Evolutionary conservation across 1,139 yeast genomes (phyloP).

Genomic region (Lodderomyces theae): DNA sequence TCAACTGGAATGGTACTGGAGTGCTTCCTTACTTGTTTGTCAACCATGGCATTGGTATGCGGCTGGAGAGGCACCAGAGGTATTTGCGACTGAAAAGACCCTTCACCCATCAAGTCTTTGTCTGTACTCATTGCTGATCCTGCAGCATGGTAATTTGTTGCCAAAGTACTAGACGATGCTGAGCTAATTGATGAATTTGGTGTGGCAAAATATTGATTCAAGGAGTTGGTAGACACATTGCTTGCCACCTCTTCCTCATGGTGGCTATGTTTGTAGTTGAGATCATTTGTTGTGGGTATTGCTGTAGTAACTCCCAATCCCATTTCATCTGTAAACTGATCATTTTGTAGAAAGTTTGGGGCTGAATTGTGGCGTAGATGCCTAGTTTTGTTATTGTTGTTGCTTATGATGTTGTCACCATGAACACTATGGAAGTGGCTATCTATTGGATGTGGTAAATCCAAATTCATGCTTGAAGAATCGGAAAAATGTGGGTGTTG

Average conservation of each 20-base stretch:
- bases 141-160: slow-evolving; percentile 4
- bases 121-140: slow-evolving; percentile 2
- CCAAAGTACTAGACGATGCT: slow-evolving; percentile 11
- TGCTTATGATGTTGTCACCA: no score
- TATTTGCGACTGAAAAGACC: no score
- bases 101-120: neutral
- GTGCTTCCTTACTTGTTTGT: slow-evolving; percentile 13
- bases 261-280: neutral
- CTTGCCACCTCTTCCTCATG: slow-evolving; percentile 10
- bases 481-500: neutral
- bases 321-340: neutral
- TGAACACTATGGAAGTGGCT: neutral
- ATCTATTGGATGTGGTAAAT: neutral
- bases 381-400: neutral
- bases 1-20: slow-evolving; percentile 24
- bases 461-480: neutral
- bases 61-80: no score
- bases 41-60: no score
- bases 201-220: slow-evolving; percentile 12
- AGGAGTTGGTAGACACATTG: slow-evolving; percentile 14
- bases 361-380: slow-evolving; percentile 1
- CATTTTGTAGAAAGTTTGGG: neutral
- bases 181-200: slow-evolving; percentile 11
- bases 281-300: slow-evolving; percentile 2
- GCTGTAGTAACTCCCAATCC: neutral